Base-by-base conservation (phyloP, 1,284 basidiomycete genomes). In the Leccinum solheimii region DNA sequence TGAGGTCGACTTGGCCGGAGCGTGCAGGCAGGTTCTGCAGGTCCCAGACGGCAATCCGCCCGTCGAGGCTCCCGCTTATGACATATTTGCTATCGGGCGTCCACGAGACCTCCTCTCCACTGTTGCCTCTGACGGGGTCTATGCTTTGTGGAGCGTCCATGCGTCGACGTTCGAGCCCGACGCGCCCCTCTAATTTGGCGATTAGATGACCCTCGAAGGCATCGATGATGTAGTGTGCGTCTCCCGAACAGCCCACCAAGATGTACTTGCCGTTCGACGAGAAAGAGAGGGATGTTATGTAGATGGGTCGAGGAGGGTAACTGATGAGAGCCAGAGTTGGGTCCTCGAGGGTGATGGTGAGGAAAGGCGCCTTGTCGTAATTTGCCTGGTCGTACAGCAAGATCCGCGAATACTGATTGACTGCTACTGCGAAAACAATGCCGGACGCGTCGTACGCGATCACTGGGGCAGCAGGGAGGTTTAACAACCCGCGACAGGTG, bases 311-410 rank as follows among this genome's bases (percentile, higher is more conserved):
- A 14, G 94, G 93, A 19, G 94, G 94, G 69, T 86, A 91, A 61
- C 86, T 88, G 56, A 92, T 84, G 53, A 83, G 81, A 16, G 83
- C 76, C 6, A 96, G 80, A 2, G 88, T 86, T 1, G 88, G 86
- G 72, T 98, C 95, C 64, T 93, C 86, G 26, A 99, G 82, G 1
- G 85, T 84, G 63, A 95, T 88, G 52, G 84, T 87, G 58, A 89
- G 80, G 79, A 99, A 99, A 0, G 97, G 96, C 11, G 88, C 88
- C 79, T 93, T 92, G 80, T 98, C 95, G 69, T 91, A 95, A 66
- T 95, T 90, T 26, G 87, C 86, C 59, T 89, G 84, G 74, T 96
- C 96, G 74, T 98, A 99, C 38, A 98, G 79, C 64, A 95, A 81
- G 62, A 98, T 91, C 19, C 88, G 86, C 23, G 89, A 87, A 73